These are phyloP conservation scores for Zychaea mexicana DNA, from an alignment of 371 early-diverging fungal genomes.

Conservation along the genomic window DNA sequence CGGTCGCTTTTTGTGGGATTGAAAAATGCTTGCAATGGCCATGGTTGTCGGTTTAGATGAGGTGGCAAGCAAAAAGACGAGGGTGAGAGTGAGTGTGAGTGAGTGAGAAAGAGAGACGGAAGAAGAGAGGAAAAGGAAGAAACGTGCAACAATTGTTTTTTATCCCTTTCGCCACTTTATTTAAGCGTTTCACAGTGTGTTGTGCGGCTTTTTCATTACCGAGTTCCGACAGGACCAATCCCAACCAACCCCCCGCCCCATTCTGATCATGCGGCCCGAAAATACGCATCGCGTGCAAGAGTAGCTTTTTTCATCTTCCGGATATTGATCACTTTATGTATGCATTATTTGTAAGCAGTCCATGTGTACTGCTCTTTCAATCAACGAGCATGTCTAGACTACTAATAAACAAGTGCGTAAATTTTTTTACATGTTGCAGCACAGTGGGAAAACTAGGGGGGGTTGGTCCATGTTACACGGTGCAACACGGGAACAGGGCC, in stretches of 20 bases:
- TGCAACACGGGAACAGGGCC: neutral
- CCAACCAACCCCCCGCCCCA: too few species aligned
- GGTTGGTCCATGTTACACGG: too few species aligned
- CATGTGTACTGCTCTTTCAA: too few species aligned
- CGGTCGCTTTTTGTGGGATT: neutral
- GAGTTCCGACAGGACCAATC: neutral
- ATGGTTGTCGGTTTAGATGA: neutral
- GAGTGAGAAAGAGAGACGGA: neutral
- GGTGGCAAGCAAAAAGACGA: neutral
- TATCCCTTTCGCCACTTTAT: neutral
- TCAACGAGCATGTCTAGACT: too few species aligned
- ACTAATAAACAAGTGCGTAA: too few species aligned
- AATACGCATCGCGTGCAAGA: neutral
- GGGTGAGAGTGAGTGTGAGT: neutral
- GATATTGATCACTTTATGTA: neutral
- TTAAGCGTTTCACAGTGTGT: neutral
- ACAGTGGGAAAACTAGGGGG: too few species aligned
- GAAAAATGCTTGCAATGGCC: neutral
- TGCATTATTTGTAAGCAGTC: neutral
- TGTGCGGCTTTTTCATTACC: slow-evolving; percentile 5
- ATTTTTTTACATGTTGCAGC: too few species aligned
- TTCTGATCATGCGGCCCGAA: slow-evolving; percentile 1
- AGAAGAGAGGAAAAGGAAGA: neutral
- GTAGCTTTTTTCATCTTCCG: neutral
- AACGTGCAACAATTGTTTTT: neutral